Evolutionary conservation across 495 filamentous ascomycete genomes (phyloP), one percentile per base, ranked within the genome.

Genomic region (Hyphodiscus hymeniophilus): DNA sequence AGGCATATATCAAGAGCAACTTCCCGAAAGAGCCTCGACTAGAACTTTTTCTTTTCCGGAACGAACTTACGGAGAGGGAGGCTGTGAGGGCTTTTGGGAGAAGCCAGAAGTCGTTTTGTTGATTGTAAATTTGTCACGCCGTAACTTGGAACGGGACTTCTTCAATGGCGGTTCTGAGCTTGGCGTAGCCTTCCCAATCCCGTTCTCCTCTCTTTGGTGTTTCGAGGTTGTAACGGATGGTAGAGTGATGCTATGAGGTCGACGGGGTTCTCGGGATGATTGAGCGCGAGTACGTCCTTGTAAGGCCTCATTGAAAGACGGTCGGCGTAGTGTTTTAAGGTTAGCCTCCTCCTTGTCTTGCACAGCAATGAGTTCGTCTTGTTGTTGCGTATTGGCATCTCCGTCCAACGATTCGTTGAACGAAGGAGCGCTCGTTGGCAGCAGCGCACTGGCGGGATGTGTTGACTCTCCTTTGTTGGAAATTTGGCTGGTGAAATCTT

Each of bases 21-120:
- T n/a, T n/a, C n/a, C n/a, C n/a, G n/a, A n/a, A n/a, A 13, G 7
- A 32, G 30, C 30, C 7, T 7, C 30, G 30, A 32, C 7, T 13
- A 7, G 13, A 13, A 13, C 13, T 32, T 13, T 32, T n/a, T 33
- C 8, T n/a, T 33, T 33, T 33, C n/a, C n/a, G n/a, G 30, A n/a
- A 33, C 8, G n/a, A n/a, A n/a, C 8, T 33, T 8, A 63, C 3
- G 79, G 77, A 4, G 71, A 79, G 0, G 68, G 60, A 8, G 69
- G 67, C 21, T 63, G 42, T 13, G 28, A 28, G 15, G 28, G 6
- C 0, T n/a, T 40, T 4, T 18, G 22, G 8, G 31, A 23, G 13
- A 48, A 16, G 7, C 18, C 41, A 2, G 15, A 23, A 16, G 45
- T 40, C 31, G 47, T 50, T 22, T 16, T 36, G 18, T 49, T 48